phyloP scores from a whole-genome alignment of 768 basidiomycete species.

The Dictyophora rubrovolvata region DNA sequence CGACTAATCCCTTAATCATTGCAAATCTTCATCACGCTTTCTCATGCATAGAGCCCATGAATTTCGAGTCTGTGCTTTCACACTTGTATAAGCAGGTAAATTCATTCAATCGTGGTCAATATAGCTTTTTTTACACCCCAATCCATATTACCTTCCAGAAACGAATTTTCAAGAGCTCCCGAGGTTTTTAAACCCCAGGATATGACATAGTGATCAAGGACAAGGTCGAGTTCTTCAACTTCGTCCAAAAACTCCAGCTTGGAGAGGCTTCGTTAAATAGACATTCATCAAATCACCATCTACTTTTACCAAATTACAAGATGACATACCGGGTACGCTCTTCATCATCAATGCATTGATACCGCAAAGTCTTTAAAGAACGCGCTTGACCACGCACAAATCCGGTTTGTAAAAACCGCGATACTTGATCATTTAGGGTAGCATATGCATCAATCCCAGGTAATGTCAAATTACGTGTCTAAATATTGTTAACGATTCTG shows the following conservation, averaged over 20 bases:
- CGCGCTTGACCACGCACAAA: conserved; percentile 48
- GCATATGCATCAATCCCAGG: conserved; percentile 63
- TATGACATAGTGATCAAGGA: conserved; percentile 82
- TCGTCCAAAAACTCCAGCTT: conserved; percentile 85
- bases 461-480: conserved; percentile 65
- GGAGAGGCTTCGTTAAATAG: conserved; percentile 46
- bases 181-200: conserved; percentile 48
- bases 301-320: neutral
- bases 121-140: neutral
- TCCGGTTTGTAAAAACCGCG: conserved; percentile 48
- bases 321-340: conserved; percentile 51
- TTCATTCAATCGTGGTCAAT: neutral
- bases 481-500: conserved; percentile 3
- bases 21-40: too few relatives aligned
- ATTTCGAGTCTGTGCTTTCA: too few relatives aligned
- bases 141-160: neutral
- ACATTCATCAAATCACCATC: neutral
- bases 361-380: conserved; percentile 62
- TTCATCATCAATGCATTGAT: conserved; percentile 30
- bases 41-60: too few relatives aligned
- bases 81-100: too few relatives aligned
- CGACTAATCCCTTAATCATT: too few relatives aligned
- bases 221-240: conserved; percentile 86
- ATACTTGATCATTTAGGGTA: conserved; percentile 42
- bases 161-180: neutral